Base-by-base conservation (phyloP, 257 asterid species). In the Solanum etuberosum region DNA sequence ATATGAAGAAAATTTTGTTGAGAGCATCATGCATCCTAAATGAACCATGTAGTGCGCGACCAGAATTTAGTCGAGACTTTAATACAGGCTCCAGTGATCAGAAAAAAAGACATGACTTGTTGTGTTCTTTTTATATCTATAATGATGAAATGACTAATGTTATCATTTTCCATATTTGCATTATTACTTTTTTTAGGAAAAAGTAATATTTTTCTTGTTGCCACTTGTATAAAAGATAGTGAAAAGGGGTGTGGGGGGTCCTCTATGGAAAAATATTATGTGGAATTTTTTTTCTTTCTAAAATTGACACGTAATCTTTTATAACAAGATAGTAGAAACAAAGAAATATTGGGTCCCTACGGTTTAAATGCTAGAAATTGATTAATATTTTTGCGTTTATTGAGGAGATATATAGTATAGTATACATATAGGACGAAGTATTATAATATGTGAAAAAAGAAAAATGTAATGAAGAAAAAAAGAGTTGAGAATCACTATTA, bases 11-110 rank as follows among this genome's bases (percentile, higher is more conserved):
- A 0, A 4, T 15, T 48, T 16, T 51, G 23, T 51, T 51, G 4
- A 51, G 1, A 51, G 23, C 9, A 51, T 6, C 9, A 12, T 43
- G 51, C 16, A 51, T 3, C n/a, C 3, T 18, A 18, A 51, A 51
- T 51, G 0, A 51, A 18, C 0, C 1, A 0, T 18, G 0, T 1
- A 2, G 0, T 18, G 61, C 9, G 9, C n/a, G 4, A 16, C 15
- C 0, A 1, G 0, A 51, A 51, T 6, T 51, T 51, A 51, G 2
- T 51, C n/a, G 0, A 18, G 1, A 51, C 3, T 18, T 18, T 51
- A 16, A 51, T 18, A 1, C 0, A 51, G 4, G 57, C 54, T 4
- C 2, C 54, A 4, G 7, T 14, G 1, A 46, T 13, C 4, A 46
- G 12, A 11, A 12, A 13, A 46, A 4, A 46, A 46, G 18, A 46